phyloP scores from a whole-genome alignment of 371 early-diverging fungal genomes.

The Enterospora canceri region DNA sequence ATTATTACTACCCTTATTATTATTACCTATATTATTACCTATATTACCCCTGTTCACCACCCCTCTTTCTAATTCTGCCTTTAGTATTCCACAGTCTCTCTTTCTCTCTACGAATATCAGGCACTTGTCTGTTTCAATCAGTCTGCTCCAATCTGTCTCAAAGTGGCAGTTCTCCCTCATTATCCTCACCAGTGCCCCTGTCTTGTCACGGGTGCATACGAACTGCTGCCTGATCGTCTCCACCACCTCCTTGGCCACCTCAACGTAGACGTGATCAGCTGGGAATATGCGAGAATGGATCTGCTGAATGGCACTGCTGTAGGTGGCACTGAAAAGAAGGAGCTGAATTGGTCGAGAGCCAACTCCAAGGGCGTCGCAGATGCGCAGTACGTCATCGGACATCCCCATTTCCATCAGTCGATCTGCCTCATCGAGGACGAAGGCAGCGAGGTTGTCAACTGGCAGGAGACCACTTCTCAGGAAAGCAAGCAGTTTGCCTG shows the following conservation, averaged over 20 bases:
- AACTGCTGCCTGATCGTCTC: slow-evolving; percentile 64
- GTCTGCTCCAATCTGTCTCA: slow-evolving; percentile 59
- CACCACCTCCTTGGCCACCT: slow-evolving; percentile 37
- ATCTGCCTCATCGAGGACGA: slow-evolving; percentile 96
- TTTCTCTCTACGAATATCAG: slow-evolving; percentile 86
- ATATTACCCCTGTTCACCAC: slow-evolving; percentile 72
- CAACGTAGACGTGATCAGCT: slow-evolving; percentile 24
- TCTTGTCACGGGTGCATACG: slow-evolving; percentile 70
- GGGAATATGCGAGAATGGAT: slow-evolving; percentile 33
- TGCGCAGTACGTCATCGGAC: slow-evolving; percentile 67
- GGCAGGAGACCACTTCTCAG: slow-evolving; percentile 71
- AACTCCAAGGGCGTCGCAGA: slow-evolving; percentile 15
- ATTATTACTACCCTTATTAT: no score
- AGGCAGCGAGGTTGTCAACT: slow-evolving; percentile 71
- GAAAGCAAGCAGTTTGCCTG: slow-evolving; percentile 79
- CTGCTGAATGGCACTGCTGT: slow-evolving; percentile 26
- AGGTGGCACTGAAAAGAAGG: slow-evolving; percentile 49
- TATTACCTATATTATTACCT: no score
- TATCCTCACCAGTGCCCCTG: slow-evolving; percentile 74
- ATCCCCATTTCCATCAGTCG: slow-evolving; percentile 94
- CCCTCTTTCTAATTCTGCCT: slow-evolving; percentile 67
- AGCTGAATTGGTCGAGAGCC: slow-evolving; percentile 14
- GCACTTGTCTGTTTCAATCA: slow-evolving; percentile 61
- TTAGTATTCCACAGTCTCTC: slow-evolving; percentile 57
- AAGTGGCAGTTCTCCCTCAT: slow-evolving; percentile 68